Evolutionary conservation across 495 filamentous ascomycete species (phyloP).

Genomic region (Diplogelasinospora grovesii): DNA sequence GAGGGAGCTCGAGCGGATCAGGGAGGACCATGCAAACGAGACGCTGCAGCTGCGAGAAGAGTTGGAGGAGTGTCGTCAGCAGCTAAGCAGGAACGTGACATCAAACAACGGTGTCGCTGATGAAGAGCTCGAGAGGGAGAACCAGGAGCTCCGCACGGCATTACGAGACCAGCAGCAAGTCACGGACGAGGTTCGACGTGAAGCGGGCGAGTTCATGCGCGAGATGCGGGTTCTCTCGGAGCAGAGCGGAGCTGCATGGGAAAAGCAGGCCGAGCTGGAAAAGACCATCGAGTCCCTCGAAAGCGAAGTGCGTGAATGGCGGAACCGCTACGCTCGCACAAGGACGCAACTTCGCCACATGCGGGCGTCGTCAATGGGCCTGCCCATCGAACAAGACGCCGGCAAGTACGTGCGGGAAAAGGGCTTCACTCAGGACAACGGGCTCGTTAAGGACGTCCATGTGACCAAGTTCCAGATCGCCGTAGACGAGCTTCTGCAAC

Average conservation of each 20-base stretch:
- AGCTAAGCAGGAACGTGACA: slow-evolving; percentile 14
- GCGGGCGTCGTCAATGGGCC: slow-evolving; percentile 69
- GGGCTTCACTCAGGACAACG: slow-evolving; percentile 63
- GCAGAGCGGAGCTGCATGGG: slow-evolving; percentile 68
- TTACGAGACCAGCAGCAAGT: slow-evolving; percentile 69
- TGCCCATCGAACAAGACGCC: slow-evolving; percentile 60
- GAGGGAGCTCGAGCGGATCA: slow-evolving; percentile 67
- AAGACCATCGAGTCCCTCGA: slow-evolving; percentile 68
- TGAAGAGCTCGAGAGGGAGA: slow-evolving; percentile 60
- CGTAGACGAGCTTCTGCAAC: slow-evolving; percentile 84
- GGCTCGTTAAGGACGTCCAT: slow-evolving; percentile 81
- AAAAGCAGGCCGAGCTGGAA: slow-evolving; percentile 71
- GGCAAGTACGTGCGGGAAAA: slow-evolving; percentile 58
- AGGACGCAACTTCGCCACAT: slow-evolving; percentile 81
- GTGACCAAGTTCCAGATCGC: slow-evolving; percentile 93
- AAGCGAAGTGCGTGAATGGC: slow-evolving; percentile 80
- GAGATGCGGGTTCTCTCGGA: slow-evolving; percentile 87
- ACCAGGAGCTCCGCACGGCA: slow-evolving; percentile 63
- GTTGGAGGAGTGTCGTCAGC: slow-evolving; percentile 38
- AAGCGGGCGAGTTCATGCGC: slow-evolving; percentile 74
- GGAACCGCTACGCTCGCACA: slow-evolving; percentile 74
- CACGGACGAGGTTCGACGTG: slow-evolving; percentile 81
- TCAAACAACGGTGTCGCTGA: slow-evolving; percentile 31
- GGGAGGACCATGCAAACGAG: slow-evolving; percentile 56
- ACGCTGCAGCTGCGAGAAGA: slow-evolving; percentile 59